These are phyloP conservation scores for Nematodospora valgi DNA, from an alignment of 805 yeast species.

Conservation along the genomic window DNA sequence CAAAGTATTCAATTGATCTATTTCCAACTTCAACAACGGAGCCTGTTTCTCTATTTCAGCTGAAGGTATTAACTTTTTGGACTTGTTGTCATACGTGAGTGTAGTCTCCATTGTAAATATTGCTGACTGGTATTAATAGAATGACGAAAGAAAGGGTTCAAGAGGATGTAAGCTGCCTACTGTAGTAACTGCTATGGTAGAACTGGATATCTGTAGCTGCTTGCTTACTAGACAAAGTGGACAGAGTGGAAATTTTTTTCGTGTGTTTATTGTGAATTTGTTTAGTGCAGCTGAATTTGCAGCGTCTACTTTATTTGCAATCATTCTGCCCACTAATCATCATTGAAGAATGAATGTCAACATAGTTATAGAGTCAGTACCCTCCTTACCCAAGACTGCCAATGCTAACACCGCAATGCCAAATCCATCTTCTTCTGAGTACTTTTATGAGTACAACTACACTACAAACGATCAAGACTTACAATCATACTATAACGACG, in stretches of 20 bases:
- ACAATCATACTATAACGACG: too few species aligned
- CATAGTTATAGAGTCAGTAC: too few species aligned
- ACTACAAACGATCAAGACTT: too few species aligned
- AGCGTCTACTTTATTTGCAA: too few species aligned
- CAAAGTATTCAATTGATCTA: slow-evolving; percentile 39
- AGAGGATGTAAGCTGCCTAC: neutral
- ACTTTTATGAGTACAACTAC: too few species aligned
- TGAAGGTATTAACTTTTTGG: slow-evolving; percentile 22
- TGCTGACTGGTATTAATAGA: neutral
- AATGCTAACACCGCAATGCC: too few species aligned
- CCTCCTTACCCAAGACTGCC: too few species aligned
- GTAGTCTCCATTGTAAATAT: slow-evolving; percentile 18
- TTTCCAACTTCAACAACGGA: slow-evolving; percentile 37
- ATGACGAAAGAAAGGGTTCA: too few species aligned
- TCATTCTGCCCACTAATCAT: too few species aligned
- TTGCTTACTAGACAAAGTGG: neutral
- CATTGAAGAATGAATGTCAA: too few species aligned
- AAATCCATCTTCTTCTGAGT: too few species aligned
- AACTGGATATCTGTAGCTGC: neutral
- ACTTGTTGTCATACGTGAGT: slow-evolving; percentile 25
- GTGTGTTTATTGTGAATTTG: neutral
- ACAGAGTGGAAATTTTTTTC: neutral
- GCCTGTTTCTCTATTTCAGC: slow-evolving; percentile 13
- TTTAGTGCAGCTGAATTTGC: too few species aligned
- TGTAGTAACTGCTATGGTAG: neutral